Evolutionary conservation across 768 basidiomycete species (phyloP).

Genomic region (Crepidotus variabilis): DNA sequence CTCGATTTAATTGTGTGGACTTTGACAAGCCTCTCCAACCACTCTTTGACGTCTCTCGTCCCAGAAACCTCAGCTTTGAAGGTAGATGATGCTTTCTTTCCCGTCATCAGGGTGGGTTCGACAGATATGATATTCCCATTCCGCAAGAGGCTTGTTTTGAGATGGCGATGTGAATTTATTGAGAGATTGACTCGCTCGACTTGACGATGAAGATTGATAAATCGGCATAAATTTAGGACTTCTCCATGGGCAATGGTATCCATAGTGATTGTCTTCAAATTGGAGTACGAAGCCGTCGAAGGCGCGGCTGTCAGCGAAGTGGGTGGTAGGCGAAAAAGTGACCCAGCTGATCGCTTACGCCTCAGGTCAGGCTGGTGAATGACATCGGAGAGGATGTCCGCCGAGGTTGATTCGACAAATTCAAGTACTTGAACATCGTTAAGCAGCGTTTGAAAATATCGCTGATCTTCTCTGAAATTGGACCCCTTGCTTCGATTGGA

Average conservation of each 20-base stretch:
- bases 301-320: too few species aligned
- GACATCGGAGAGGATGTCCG: background rate
- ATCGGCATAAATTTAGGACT: slow-evolving; percentile 11
- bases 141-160: slow-evolving; percentile 7
- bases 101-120: background rate
- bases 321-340: background rate
- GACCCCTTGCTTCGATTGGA: background rate
- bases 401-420: background rate
- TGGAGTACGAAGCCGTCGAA: background rate
- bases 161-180: slow-evolving; percentile 11
- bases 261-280: slow-evolving; percentile 7
- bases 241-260: slow-evolving; percentile 10
- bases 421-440: background rate
- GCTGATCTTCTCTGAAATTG: background rate
- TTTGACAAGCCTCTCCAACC: background rate
- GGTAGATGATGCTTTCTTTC: background rate
- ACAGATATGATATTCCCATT: background rate
- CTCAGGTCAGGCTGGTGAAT: background rate
- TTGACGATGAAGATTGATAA: slow-evolving; percentile 6
- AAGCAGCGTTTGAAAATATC: background rate
- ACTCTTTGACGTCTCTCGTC: slow-evolving; percentile 1
- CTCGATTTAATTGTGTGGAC: slow-evolving; percentile 1
- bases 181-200: slow-evolving; percentile 13
- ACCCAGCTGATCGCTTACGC: background rate
- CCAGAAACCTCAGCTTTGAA: background rate